phyloP scores from a whole-genome alignment of 305 asterid genomes.

The Ajuga reptans region DNA sequence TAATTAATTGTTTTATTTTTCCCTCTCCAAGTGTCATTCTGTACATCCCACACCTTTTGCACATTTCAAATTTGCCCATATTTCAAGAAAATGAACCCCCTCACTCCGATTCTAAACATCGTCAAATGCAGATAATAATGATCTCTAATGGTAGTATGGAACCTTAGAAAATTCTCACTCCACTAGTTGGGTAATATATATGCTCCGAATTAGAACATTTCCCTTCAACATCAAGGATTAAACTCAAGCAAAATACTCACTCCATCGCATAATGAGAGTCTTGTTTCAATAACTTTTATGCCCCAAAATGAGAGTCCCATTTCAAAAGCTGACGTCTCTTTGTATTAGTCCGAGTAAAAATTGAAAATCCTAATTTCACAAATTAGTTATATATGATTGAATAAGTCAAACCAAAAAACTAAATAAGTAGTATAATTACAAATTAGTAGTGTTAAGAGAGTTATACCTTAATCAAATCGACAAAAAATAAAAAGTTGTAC shows the following conservation, averaged over 20 bases:
- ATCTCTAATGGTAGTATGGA: background rate
- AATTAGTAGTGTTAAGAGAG: no score
- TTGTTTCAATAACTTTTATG: no score
- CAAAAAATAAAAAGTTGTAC: no score
- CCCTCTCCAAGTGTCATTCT: background rate
- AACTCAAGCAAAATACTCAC: slow-evolving; percentile 2
- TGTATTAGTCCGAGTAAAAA: no score
- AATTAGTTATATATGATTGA: no score
- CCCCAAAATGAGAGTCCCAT: no score
- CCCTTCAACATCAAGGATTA: slow-evolving; percentile 9
- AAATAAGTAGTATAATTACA: no score
- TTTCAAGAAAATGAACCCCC: background rate
- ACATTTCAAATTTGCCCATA: background rate
- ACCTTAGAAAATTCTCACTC: background rate
- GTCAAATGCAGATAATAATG: background rate
- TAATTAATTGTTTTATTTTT: background rate
- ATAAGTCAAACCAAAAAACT: no score
- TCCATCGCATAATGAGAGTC: no score
- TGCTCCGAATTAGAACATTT: background rate
- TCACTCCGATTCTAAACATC: background rate
- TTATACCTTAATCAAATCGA: no score
- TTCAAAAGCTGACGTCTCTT: no score
- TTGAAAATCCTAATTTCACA: no score
- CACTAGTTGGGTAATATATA: background rate
- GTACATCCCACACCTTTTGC: background rate